These are phyloP conservation scores for Phlegmacium glaucopus DNA, from an alignment of 768 basidiomycete species.

Conservation along the genomic window DNA sequence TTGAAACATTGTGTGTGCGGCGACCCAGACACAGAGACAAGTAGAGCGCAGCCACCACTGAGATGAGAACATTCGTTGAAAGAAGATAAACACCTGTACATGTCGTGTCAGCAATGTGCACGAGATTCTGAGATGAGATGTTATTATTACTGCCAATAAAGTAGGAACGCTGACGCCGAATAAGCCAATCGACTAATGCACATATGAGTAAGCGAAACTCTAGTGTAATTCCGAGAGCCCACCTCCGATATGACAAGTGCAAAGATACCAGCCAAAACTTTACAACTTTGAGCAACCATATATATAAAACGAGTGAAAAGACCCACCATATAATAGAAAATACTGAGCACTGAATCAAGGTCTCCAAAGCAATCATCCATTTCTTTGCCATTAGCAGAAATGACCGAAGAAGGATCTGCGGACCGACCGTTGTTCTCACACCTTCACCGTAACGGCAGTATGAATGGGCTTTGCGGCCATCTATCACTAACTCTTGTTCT, in stretches of 20 bases:
- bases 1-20: conserved; percentile 27
- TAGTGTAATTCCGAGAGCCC: conserved; percentile 4
- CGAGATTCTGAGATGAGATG: not conserved
- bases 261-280: conserved; percentile 34
- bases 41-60: conserved; percentile 28
- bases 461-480: not conserved
- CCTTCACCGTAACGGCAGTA: too few species aligned
- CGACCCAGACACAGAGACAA: conserved; percentile 31
- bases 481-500: conserved; percentile 2
- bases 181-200: conserved; percentile 27
- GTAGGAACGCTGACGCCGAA: conserved; percentile 16
- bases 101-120: not conserved
- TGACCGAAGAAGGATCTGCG: too few species aligned
- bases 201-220: not conserved
- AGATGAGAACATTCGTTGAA: conserved; percentile 21
- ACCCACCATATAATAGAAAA: conserved; percentile 24
- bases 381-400: not conserved
- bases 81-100: conserved; percentile 28
- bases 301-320: not conserved
- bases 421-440: too few species aligned
- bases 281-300: not conserved
- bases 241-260: conserved; percentile 31
- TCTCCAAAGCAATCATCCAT: conserved; percentile 8
- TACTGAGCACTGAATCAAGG: conserved; percentile 20
- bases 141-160: conserved; percentile 20